Percentiles rank a stretch among this genome's conserved stretches.
Evolutionary conservation across 768 basidiomycete genomes (phyloP).

Genomic region (Lactifluus subvellereus): DNA sequence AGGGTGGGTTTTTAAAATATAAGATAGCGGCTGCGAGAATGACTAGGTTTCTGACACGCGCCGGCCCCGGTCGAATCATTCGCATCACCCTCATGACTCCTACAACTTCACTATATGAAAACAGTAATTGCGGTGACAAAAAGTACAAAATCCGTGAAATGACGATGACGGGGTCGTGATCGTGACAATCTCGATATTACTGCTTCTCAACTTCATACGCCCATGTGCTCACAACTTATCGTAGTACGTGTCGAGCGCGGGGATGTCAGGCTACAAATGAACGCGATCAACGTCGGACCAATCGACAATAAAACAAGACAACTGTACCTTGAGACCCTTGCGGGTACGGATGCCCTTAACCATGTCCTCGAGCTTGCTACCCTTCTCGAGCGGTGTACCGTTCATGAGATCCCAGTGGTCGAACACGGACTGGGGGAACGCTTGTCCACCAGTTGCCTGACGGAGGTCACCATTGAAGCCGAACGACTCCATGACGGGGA

Average conservation of each 20-base stretch:
- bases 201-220: slow-evolving; percentile 1
- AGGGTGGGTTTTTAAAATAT: background rate
- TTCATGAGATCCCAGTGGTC: slow-evolving; percentile 89
- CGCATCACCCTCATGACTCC: background rate
- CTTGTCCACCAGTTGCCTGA: slow-evolving; percentile 89
- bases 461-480: slow-evolving; percentile 98
- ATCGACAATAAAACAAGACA: background rate
- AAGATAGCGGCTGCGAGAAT: background rate
- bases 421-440: slow-evolving; percentile 94
- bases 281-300: slow-evolving; percentile 18
- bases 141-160: slow-evolving; percentile 15
- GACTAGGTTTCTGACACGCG: background rate
- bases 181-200: slow-evolving; percentile 16
- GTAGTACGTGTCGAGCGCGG: slow-evolving; percentile 83
- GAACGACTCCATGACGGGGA: slow-evolving; percentile 88
- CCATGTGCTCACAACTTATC: slow-evolving; percentile 67
- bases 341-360: slow-evolving; percentile 77
- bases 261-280: slow-evolving; percentile 69
- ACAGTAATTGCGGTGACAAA: slow-evolving; percentile 2
- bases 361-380: slow-evolving; percentile 83
- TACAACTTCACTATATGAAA: background rate
- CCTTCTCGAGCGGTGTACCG: slow-evolving; percentile 83
- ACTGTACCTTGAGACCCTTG: slow-evolving; percentile 86
- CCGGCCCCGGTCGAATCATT: background rate
- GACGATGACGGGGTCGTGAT: slow-evolving; percentile 7